Base-by-base conservation (phyloP, 139 green algal genomes). In the Axilococcus clingmanii region DNA sequence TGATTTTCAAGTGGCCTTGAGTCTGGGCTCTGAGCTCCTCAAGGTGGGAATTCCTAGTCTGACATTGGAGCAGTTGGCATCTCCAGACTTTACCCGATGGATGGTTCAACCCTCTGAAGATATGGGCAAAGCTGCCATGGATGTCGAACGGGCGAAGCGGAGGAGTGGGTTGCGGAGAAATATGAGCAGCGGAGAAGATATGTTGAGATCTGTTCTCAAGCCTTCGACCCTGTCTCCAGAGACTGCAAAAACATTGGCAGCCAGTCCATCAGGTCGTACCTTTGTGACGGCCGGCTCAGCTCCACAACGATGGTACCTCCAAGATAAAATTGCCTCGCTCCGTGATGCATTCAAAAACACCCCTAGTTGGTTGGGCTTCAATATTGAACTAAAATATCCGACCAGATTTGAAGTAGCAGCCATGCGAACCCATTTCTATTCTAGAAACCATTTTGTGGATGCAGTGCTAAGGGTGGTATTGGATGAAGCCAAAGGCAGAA, bases 341-440 rank as follows among this genome's bases (percentile, higher is more conserved):
- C 51, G 63, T 9, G 61, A 77, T 53, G 53, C 52, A 8, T 77
- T 77, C 51, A 41, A 52, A 16, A 31, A 36, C 38, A 74, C 63
- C 3, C 68, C 68, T 3, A 33, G 16, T 17, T 77, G 63, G 63
- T 42, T 77, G 45, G 68, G 68, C 3, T 74, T 74, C 46, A 77
- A 77, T 50, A 74, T 74, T 34, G 68, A 77, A 53, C 48, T 77
- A 14, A 76, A 76, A 56, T 77, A 77, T 57, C 68, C 68, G 1
- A 74, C 63, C 2, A 24, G 55, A 5, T 36, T 47, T 1, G 52
- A 74, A 58, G 38, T 63, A 32, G 33, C 42, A 5, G 48, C 58
- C 22, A 66, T 66, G 63, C 31, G 56, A 1, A 32, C 35, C 6
- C 28, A 38, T 12, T 66, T 59, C 25, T 71, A 67, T 50, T 43